Evolutionary conservation across 345 rosid genomes (phyloP).

Genomic region (Brassica carinata): DNA sequence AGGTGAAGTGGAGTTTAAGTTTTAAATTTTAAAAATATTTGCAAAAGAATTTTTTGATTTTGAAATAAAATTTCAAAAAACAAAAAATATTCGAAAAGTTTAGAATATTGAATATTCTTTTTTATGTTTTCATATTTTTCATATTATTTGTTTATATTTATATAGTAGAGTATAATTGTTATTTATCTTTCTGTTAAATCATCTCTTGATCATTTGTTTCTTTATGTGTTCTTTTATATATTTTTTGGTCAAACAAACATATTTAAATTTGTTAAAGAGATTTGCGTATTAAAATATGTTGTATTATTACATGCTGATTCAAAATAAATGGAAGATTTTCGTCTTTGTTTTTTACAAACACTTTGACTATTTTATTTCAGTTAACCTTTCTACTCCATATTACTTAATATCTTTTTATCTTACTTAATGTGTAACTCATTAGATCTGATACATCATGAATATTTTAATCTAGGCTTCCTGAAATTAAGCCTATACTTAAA

Average conservation of each 20-base stretch:
- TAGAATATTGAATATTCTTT: background rate
- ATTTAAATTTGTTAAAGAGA: background rate
- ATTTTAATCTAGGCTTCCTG: conserved; percentile 17
- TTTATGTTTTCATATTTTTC: too few species aligned
- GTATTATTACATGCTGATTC: conserved; percentile 8
- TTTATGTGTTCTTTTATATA: too few species aligned
- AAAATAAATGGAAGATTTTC: conserved; percentile 10
- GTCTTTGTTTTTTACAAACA: background rate
- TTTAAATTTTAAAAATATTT: too few species aligned
- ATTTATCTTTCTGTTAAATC: too few species aligned
- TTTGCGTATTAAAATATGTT: background rate
- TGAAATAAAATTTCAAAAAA: too few species aligned
- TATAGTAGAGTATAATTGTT: background rate
- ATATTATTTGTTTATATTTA: background rate
- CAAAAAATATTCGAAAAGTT: too few species aligned
- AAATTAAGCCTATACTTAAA: background rate
- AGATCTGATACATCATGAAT: conserved; percentile 25
- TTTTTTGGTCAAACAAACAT: too few species aligned
- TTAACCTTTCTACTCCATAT: background rate
- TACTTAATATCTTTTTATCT: background rate
- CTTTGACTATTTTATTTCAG: conserved; percentile 7
- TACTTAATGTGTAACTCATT: background rate
- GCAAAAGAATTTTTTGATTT: background rate
- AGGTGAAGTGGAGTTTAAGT: background rate
- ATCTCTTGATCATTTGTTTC: background rate